These are phyloP conservation scores for Marasmius sp. DNA, from an alignment of 1,284 basidiomycete species.

Conservation along the genomic window DNA sequence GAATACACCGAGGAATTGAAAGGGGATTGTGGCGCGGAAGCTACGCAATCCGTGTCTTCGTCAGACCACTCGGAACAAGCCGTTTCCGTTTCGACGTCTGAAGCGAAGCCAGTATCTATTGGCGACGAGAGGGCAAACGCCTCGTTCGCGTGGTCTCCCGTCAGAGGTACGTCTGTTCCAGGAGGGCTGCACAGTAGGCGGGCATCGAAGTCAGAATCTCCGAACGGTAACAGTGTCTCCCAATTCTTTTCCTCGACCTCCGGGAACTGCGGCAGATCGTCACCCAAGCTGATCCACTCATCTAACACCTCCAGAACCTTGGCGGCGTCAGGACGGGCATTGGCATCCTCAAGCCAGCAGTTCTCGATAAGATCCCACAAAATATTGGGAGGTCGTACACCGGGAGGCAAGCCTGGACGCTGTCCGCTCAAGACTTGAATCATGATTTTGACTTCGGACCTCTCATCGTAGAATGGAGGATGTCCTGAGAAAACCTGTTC, in stretches of 20 bases:
- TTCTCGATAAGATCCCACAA: neutral
- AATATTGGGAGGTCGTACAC: neutral
- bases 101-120: neutral
- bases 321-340: neutral
- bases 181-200: neutral
- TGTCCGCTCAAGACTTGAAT: neutral
- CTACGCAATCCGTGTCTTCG: neutral
- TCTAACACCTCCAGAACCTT: neutral
- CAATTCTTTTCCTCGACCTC: no score
- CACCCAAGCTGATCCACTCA: neutral
- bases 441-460: neutral
- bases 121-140: no score
- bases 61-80: neutral
- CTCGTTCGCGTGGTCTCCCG: no score
- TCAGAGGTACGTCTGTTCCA: neutral
- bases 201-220: neutral
- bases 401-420: neutral
- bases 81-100: neutral
- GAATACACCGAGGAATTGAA: neutral
- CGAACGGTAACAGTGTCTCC: neutral
- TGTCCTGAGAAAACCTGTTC: neutral
- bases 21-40: neutral
- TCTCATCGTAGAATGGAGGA: neutral
- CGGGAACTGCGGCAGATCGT: no score
- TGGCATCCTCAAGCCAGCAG: neutral